Percentiles rank a stretch among this genome's conserved stretches.
Conservation (phyloP, 2,329 filamentous ascomycete species). For the Westerdykella aurantiaca region DNA sequence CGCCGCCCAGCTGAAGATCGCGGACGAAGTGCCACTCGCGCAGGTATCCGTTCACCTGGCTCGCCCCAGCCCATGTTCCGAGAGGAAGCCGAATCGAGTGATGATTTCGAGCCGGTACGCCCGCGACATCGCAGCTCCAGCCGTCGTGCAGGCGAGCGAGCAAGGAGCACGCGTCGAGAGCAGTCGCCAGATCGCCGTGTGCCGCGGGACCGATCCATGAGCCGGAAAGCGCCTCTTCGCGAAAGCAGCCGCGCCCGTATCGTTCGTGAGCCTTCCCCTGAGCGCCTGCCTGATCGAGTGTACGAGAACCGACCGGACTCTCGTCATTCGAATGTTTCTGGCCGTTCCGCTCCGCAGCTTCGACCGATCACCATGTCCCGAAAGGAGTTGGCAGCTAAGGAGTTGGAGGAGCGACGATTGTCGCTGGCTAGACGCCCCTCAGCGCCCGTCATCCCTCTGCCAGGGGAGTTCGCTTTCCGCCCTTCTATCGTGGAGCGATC, state of each 20-base stretch:
- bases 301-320: conserved; percentile 13
- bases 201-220: conserved; percentile 33
- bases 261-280: conserved; percentile 28
- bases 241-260: conserved; percentile 31
- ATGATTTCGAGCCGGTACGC: conserved; percentile 57
- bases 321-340: conserved; percentile 26
- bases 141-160: conserved; percentile 43
- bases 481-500: conserved; percentile 31
- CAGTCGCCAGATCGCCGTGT: conserved; percentile 41
- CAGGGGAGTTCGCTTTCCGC: conserved; percentile 47
- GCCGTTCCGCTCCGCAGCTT: conserved; percentile 22
- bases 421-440: conserved; percentile 77
- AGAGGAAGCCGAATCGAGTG: conserved; percentile 50
- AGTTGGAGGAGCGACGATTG: conserved; percentile 80
- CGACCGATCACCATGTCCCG: conserved; percentile 32
- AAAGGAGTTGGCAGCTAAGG: conserved; percentile 57
- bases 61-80: conserved; percentile 72
- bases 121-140: conserved; percentile 49
- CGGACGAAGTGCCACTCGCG: conserved; percentile 36
- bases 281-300: conserved; percentile 8
- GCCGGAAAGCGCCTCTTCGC: conserved; percentile 24
- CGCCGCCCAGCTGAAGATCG: conserved; percentile 32
- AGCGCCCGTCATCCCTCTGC: conserved; percentile 73
- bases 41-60: conserved; percentile 64
- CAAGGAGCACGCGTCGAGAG: conserved; percentile 39